Evolutionary conservation across 2,329 filamentous ascomycete genomes (phyloP).

Genomic region (Claviceps africana): DNA sequence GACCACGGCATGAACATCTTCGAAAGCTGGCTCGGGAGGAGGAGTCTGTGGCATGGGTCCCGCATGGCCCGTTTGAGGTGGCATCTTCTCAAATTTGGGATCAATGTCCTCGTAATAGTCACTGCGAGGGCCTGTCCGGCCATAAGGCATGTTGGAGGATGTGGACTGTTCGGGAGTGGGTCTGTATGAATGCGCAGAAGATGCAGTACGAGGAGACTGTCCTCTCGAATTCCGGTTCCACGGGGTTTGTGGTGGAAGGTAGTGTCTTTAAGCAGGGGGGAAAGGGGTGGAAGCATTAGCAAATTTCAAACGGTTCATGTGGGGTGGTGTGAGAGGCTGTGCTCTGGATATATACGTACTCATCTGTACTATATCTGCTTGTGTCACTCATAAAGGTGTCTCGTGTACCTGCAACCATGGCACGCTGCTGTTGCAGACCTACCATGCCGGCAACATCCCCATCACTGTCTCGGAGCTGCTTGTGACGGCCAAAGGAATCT

Average conservation of each 20-base stretch:
- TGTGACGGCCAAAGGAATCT: slow-evolving; percentile 30
- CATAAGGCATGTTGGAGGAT: slow-evolving; percentile 21
- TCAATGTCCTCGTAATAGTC: slow-evolving; percentile 90
- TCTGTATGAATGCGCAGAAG: slow-evolving; percentile 26
- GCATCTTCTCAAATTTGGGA: slow-evolving; percentile 49
- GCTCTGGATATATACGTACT: slow-evolving; percentile 34
- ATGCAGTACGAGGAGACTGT: slow-evolving; percentile 30
- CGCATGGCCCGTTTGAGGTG: slow-evolving; percentile 26
- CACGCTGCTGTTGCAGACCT: slow-evolving; percentile 46
- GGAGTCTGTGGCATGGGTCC: slow-evolving; percentile 14
- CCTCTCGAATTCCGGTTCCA: slow-evolving; percentile 37
- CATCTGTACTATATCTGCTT: slow-evolving; percentile 59
- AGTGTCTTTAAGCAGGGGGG: slow-evolving; percentile 32
- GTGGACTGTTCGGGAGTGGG: slow-evolving; percentile 22
- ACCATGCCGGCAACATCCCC: slow-evolving; percentile 62
- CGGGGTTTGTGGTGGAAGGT: slow-evolving; percentile 39
- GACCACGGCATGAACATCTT: slow-evolving; percentile 42
- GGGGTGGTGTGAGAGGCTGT: not conserved
- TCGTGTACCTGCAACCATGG: slow-evolving; percentile 19
- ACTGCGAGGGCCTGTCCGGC: slow-evolving; percentile 18
- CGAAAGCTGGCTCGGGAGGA: slow-evolving; percentile 34
- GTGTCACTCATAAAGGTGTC: slow-evolving; percentile 47
- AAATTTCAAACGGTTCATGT: not conserved
- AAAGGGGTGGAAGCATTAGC: not conserved
- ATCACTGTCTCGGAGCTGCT: slow-evolving; percentile 47